Conservation (phyloP, 306 rosid genomes). For the Sechiopsis laciniata region DNA sequence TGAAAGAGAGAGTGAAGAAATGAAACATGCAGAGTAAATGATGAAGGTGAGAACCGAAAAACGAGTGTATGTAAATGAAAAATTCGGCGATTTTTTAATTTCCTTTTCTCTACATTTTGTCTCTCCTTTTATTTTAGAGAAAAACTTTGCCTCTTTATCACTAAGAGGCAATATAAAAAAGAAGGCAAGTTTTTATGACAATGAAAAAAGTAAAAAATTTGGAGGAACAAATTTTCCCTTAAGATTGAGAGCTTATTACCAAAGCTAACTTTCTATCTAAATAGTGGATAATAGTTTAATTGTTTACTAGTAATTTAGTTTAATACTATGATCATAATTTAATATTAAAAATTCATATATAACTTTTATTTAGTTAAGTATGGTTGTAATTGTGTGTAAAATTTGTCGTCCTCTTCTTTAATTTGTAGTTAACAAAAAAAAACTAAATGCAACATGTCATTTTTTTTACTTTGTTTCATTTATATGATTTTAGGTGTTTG, state of each 20-base stretch:
- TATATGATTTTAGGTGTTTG: not conserved
- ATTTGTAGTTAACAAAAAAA: too few relatives aligned
- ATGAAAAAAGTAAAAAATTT: not conserved
- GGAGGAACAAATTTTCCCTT: not conserved
- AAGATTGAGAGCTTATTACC: not conserved
- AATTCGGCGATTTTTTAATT: not conserved
- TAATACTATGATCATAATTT: too few relatives aligned
- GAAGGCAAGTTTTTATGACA: too few relatives aligned
- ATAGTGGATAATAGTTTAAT: too few relatives aligned
- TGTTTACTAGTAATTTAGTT: too few relatives aligned
- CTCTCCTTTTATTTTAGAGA: not conserved
- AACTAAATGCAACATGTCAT: too few relatives aligned
- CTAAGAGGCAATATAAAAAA: too few relatives aligned
- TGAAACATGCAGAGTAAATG: not conserved
- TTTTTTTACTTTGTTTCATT: not conserved
- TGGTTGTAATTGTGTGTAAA: too few relatives aligned
- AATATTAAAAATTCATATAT: too few relatives aligned
- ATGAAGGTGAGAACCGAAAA: not conserved
- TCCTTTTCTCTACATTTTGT: not conserved
- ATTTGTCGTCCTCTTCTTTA: too few relatives aligned
- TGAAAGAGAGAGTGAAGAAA: not conserved
- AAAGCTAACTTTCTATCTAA: not conserved
- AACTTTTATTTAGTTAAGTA: too few relatives aligned
- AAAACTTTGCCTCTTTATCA: too few relatives aligned
- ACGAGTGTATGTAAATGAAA: not conserved